Percentiles rank a stretch among this genome's conserved stretches.
Evolutionary conservation across 2,329 filamentous ascomycete species (phyloP).

Genomic region (Xylaria digitata): DNA sequence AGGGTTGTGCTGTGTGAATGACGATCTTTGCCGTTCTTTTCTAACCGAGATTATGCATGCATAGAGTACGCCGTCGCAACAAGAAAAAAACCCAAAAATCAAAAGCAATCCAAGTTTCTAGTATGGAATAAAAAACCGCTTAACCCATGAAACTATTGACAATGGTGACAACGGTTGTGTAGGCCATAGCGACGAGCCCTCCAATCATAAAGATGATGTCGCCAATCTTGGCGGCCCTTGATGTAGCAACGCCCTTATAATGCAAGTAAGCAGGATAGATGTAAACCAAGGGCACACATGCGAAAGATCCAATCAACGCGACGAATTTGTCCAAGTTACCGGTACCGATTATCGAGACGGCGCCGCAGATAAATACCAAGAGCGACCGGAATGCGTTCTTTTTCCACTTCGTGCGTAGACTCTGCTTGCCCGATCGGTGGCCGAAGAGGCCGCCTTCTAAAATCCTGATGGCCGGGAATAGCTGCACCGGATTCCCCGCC

Average conservation of each 20-base stretch:
- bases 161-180: conserved; percentile 74
- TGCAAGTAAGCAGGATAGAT: conserved; percentile 80
- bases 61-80: background rate
- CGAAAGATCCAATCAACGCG: conserved; percentile 77
- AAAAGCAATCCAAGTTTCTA: background rate
- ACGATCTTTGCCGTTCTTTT: conserved; percentile 21
- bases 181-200: conserved; percentile 75
- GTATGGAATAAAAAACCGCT: conserved; percentile 16
- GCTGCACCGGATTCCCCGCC: conserved; percentile 78
- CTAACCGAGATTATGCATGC: conserved; percentile 20
- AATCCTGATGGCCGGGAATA: conserved; percentile 79
- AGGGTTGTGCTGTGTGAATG: background rate
- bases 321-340: conserved; percentile 80
- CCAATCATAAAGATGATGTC: conserved; percentile 73
- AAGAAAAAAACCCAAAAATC: background rate
- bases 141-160: conserved; percentile 53
- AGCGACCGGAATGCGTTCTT: conserved; percentile 74
- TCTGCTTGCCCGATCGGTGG: conserved; percentile 74
- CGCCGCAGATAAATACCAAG: conserved; percentile 68
- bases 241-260: conserved; percentile 72
- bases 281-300: conserved; percentile 80
- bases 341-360: conserved; percentile 71
- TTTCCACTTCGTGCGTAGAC: conserved; percentile 75
- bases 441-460: conserved; percentile 76
- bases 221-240: conserved; percentile 63